Evolutionary conservation across 495 filamentous ascomycete species (phyloP).

Genomic region (Cairneyella variabilis): DNA sequence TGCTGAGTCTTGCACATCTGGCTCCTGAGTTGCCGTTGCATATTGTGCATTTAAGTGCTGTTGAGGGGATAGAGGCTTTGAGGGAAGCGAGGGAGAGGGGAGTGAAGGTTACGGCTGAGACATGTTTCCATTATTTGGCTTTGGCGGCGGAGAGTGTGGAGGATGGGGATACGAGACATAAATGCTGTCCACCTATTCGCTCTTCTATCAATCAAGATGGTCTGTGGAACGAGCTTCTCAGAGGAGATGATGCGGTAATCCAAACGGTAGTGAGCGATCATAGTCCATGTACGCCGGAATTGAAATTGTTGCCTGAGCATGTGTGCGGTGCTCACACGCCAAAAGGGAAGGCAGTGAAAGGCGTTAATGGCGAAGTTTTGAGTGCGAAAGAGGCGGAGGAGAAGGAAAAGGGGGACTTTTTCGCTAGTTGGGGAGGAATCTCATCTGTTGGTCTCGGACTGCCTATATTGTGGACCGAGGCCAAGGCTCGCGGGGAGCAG

Average conservation of each 20-base stretch:
- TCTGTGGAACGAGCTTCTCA: conserved; percentile 78
- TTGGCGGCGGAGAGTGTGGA: conserved; percentile 81
- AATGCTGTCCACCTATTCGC: conserved; percentile 96
- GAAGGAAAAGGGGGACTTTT: conserved; percentile 71
- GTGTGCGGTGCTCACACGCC: conserved; percentile 38
- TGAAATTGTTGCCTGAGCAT: conserved; percentile 79
- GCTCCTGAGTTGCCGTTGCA: conserved; percentile 85
- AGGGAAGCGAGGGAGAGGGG: conserved; percentile 73
- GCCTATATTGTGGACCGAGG: conserved; percentile 84
- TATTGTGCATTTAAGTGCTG: conserved; percentile 92
- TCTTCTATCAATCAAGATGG: conserved; percentile 77
- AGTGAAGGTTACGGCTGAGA: conserved; percentile 91
- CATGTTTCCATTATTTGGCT: conserved; percentile 97
- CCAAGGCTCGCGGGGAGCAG: conserved; percentile 46
- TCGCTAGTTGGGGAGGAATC: conserved; percentile 94
- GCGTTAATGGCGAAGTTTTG: conserved; percentile 15
- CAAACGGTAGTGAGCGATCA: conserved; percentile 96
- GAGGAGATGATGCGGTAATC: conserved; percentile 74
- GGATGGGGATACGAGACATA: conserved; percentile 91
- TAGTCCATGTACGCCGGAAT: conserved; percentile 89
- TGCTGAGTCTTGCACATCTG: conserved; percentile 73
- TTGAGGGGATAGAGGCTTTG: conserved; percentile 88
- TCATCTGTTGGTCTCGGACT: conserved; percentile 90
- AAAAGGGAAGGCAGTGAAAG: conserved; percentile 2
- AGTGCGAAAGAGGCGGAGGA: conserved; percentile 25